phyloP scores from a whole-genome alignment of 2,329 filamentous ascomycete genomes.

The Fonsecaea nubica region DNA sequence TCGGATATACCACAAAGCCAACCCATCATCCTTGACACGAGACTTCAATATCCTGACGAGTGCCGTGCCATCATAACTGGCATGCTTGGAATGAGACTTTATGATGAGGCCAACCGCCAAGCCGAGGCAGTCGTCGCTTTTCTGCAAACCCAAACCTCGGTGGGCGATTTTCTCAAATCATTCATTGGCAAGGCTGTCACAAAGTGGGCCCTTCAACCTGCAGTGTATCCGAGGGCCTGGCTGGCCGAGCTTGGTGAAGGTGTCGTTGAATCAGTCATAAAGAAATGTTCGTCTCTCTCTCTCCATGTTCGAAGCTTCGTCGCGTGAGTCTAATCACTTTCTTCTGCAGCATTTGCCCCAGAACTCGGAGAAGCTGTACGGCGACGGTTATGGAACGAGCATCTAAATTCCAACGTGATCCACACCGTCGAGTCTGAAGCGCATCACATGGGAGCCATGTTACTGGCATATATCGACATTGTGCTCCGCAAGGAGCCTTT shows the following conservation, averaged over 20 bases:
- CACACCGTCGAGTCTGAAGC: background rate
- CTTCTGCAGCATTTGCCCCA: background rate
- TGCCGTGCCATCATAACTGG: background rate
- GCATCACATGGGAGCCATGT: background rate
- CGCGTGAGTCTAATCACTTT: background rate
- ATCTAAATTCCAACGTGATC: background rate
- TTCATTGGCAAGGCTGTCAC: background rate
- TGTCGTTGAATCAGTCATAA: background rate
- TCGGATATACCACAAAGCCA: background rate
- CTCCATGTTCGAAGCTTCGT: background rate
- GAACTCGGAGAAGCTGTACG: background rate
- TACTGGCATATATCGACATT: slow-evolving; percentile 7
- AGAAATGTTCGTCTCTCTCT: background rate
- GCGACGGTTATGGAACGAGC: slow-evolving; percentile 1
- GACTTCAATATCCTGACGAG: slow-evolving; percentile 1
- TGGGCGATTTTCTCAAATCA: background rate
- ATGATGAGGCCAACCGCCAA: background rate
- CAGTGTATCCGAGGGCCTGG: too few species aligned
- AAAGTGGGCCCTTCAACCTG: background rate
- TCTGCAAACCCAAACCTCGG: background rate
- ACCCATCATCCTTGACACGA: background rate
- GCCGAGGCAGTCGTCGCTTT: background rate
- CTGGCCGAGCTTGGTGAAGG: background rate
- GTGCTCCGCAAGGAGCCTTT: background rate
- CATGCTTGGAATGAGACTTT: background rate